Percentiles rank a stretch among this genome's conserved stretches.
Evolutionary conservation across 345 rosid species (phyloP).

Genomic region (Zanthoxylum bungeanum): DNA sequence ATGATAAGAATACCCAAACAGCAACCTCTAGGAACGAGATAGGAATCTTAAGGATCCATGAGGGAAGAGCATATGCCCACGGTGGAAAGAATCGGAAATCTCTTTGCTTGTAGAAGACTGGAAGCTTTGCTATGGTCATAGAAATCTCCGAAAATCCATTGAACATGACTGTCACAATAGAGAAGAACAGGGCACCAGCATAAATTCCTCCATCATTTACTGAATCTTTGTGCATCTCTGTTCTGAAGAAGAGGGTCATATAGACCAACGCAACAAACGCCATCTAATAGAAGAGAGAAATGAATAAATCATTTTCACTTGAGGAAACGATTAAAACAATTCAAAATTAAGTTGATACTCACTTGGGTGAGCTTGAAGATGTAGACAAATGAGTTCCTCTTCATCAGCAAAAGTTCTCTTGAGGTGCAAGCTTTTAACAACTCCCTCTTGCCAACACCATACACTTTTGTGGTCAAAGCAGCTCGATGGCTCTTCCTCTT

Average conservation of each 20-base stretch:
- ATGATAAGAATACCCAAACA: not conserved
- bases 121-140: constrained; percentile 78
- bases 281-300: constrained; percentile 28
- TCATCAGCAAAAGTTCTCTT: constrained; percentile 40
- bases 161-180: constrained; percentile 46
- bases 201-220: constrained; percentile 45
- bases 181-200: constrained; percentile 64
- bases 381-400: constrained; percentile 42
- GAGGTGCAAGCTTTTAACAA: constrained; percentile 28
- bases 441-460: constrained; percentile 34
- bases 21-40: not conserved
- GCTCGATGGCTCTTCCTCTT: constrained; percentile 37
- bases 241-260: constrained; percentile 60
- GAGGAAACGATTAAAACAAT: not conserved
- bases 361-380: constrained; percentile 40
- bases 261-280: constrained; percentile 25
- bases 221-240: constrained; percentile 47
- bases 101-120: constrained; percentile 79
- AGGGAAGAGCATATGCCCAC: not conserved
- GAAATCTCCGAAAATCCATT: no score
- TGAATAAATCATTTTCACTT: not conserved
- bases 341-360: not conserved
- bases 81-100: constrained; percentile 26
- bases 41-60: not conserved
- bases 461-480: constrained; percentile 31